Conservation (phyloP, 1,284 basidiomycete genomes). For the Microbotryum silenes-acaulis region DNA sequence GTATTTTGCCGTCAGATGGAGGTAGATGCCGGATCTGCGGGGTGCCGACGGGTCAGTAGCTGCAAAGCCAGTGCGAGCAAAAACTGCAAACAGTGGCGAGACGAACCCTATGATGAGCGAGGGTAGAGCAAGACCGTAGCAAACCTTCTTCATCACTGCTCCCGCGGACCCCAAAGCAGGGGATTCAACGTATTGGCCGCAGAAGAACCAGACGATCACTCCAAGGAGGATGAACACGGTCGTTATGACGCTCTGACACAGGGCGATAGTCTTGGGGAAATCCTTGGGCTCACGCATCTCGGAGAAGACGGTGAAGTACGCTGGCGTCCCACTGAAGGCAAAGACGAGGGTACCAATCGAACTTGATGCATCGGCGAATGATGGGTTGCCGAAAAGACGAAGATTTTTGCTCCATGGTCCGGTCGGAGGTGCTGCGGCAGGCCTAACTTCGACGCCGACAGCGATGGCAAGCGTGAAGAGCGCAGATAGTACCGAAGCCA, state of each 20-base stretch:
- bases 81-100: neutral
- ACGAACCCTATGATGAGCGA: conserved; percentile 34
- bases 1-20: conserved; percentile 54
- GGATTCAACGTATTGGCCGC: conserved; percentile 37
- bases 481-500: conserved; percentile 30
- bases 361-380: conserved; percentile 22
- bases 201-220: conserved; percentile 29
- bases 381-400: conserved; percentile 14
- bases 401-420: conserved; percentile 40
- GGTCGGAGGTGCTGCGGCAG: conserved; percentile 41
- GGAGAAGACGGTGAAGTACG: conserved; percentile 39
- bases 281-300: conserved; percentile 42
- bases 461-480: conserved; percentile 45
- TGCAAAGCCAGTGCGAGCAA: conserved; percentile 39
- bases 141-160: conserved; percentile 40
- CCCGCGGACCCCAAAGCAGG: conserved; percentile 44
- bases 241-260: conserved; percentile 33
- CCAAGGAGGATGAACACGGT: conserved; percentile 33
- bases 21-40: conserved; percentile 44
- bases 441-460: conserved; percentile 47
- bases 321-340: conserved; percentile 29
- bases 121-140: conserved; percentile 42
- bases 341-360: conserved; percentile 4
- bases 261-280: conserved; percentile 30
- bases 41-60: neutral